phyloP scores from a whole-genome alignment of 148 eudicot species.

The Pharnaceum exiguum region DNA sequence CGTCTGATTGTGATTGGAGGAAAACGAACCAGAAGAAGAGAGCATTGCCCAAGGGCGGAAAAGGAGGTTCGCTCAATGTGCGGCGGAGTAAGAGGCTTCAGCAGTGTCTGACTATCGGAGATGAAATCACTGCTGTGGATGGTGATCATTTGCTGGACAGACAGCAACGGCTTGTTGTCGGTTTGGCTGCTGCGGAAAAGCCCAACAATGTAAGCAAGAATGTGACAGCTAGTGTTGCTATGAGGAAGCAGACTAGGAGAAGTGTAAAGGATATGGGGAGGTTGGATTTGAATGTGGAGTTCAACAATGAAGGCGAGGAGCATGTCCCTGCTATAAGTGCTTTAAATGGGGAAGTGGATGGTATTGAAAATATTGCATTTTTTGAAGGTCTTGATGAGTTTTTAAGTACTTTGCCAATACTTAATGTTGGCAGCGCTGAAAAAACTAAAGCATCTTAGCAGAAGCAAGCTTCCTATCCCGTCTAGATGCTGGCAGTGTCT shows the following conservation, averaged over 20 bases:
- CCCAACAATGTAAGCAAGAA: constrained; percentile 26
- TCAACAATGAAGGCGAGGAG: constrained; percentile 56
- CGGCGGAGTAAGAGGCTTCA: constrained; percentile 8
- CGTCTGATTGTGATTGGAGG: constrained; percentile 57
- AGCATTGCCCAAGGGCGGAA: neutral
- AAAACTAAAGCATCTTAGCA: constrained; percentile 47
- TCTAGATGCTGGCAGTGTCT: constrained; percentile 9
- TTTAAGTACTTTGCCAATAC: constrained; percentile 45
- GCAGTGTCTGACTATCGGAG: constrained; percentile 4
- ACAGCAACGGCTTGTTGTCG: constrained; percentile 16
- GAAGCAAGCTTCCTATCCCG: constrained; percentile 6
- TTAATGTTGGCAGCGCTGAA: constrained; percentile 45
- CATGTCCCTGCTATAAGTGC: constrained; percentile 33
- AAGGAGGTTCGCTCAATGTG: constrained; percentile 1
- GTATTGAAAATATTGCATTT: constrained; percentile 33
- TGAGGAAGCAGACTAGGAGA: constrained; percentile 50
- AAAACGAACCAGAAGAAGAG: constrained; percentile 35
- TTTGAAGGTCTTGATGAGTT: constrained; percentile 48
- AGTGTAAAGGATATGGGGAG: constrained; percentile 40
- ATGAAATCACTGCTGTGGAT: constrained; percentile 8
- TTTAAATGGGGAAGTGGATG: constrained; percentile 42
- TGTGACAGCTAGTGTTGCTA: constrained; percentile 14
- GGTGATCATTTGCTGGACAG: constrained; percentile 14
- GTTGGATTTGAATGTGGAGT: constrained; percentile 62
- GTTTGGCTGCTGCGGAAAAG: constrained; percentile 17